A percentile compares a stretch with the other conserved stretches of the same genome.
Evolutionary conservation across 140 eudicot species (phyloP).

Genomic region (Bidens hawaiensis): DNA sequence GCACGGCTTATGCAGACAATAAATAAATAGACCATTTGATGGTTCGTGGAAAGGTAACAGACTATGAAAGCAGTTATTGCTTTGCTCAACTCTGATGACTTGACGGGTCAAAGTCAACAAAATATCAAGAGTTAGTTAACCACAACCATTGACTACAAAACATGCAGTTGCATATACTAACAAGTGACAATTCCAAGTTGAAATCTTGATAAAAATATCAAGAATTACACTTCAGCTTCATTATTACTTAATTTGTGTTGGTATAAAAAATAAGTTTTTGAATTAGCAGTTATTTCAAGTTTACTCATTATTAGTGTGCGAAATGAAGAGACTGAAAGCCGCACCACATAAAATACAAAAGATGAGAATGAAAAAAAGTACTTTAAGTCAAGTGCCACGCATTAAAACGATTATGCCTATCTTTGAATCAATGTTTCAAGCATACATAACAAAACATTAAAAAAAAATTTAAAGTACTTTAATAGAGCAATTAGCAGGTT

Average conservation of each 20-base stretch:
- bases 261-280: too few relatives aligned
- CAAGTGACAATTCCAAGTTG: not conserved
- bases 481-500: not conserved
- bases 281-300: not conserved
- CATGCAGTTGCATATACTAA: not conserved
- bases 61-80: not conserved
- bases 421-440: not conserved
- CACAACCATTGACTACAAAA: not conserved
- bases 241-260: too few relatives aligned
- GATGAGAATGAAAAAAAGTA: not conserved
- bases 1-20: too few relatives aligned
- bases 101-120: not conserved
- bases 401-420: not conserved
- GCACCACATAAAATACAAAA: not conserved
- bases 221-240: slow-evolving; percentile 7
- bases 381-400: not conserved
- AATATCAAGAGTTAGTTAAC: not conserved
- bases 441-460: not conserved
- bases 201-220: too few relatives aligned
- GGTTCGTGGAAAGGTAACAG: not conserved
- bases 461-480: not conserved
- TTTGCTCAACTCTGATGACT: not conserved
- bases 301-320: not conserved
- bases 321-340: not conserved
- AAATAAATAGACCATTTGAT: not conserved